These are phyloP conservation scores for Solanum hybrid DNA, from an alignment of 305 asterid species.

Conservation along the genomic window DNA sequence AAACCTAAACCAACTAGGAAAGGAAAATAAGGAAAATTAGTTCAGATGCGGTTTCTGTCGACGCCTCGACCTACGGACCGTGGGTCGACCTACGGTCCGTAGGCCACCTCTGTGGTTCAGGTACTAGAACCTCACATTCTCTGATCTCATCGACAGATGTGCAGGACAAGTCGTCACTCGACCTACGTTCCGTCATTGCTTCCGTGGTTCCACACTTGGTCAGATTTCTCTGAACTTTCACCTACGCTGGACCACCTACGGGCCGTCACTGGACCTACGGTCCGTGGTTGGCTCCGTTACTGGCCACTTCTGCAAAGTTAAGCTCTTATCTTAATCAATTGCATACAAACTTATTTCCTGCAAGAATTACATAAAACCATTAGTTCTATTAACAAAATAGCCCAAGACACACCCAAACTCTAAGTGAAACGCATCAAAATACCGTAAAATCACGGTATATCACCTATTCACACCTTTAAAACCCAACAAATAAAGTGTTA, in stretches of 20 bases:
- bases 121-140: not conserved
- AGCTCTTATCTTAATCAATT: not conserved
- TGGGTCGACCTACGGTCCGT: not conserved
- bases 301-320: not conserved
- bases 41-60: not conserved
- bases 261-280: not conserved
- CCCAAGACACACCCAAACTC: not conserved
- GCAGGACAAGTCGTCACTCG: not conserved
- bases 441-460: not conserved
- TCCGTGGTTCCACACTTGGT: not conserved
- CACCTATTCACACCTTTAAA: not conserved
- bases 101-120: not conserved
- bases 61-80: not conserved
- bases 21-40: not conserved
- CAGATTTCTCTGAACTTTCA: not conserved
- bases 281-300: not conserved
- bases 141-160: not conserved
- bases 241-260: not conserved
- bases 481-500: not conserved
- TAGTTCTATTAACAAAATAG: not conserved
- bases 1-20: not conserved
- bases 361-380: not conserved
- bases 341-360: not conserved
- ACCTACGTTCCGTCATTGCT: not conserved
- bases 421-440: not conserved